These are phyloP conservation scores for Puccinia novopanici DNA, from an alignment of 1,284 basidiomycete genomes.

Conservation along the genomic window DNA sequence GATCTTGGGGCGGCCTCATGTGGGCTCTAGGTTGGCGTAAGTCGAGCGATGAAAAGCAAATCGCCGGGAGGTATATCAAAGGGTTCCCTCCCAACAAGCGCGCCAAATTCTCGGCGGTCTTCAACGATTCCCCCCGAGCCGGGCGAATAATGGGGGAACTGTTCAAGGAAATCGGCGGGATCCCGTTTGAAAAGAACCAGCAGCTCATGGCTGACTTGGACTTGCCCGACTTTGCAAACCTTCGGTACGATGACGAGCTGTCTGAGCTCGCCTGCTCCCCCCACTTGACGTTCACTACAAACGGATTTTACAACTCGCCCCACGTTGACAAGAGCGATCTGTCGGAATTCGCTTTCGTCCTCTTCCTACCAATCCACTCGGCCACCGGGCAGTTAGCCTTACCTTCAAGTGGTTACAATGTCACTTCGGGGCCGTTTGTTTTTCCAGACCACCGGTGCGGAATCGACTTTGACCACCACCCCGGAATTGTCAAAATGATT, in stretches of 20 bases:
- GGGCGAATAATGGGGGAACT: background rate
- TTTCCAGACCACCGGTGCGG: background rate
- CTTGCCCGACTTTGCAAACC: background rate
- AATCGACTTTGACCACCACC: background rate
- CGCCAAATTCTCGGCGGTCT: no score
- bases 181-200: background rate
- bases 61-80: background rate
- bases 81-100: background rate
- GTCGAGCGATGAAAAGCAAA: background rate
- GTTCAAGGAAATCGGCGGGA: background rate
- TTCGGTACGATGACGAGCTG: no score
- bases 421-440: background rate
- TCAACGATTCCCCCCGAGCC: background rate
- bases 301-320: background rate
- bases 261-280: no score
- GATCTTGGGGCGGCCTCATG: background rate
- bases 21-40: background rate
- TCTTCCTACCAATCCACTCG: background rate
- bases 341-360: background rate
- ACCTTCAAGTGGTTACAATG: background rate
- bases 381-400: background rate
- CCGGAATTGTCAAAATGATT: background rate
- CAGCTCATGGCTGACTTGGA: background rate
- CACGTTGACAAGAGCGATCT: background rate
- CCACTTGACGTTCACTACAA: background rate